Evolutionary conservation across 2,329 filamentous ascomycete genomes (phyloP), one percentile per base, ranked within the genome.

Genomic region (Hirsutella thompsonii): DNA sequence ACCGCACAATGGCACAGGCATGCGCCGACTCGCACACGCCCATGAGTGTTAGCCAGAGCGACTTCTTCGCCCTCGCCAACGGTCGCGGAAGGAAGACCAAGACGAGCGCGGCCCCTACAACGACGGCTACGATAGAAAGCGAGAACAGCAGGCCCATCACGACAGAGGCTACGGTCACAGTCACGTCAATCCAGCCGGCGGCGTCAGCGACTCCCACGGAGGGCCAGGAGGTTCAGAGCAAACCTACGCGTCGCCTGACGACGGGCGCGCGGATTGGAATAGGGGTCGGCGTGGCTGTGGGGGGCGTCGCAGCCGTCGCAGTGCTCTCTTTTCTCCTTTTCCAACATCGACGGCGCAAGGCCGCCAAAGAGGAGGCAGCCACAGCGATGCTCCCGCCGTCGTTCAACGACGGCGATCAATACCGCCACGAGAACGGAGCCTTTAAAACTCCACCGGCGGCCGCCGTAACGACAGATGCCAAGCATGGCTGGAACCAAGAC

Each of bases 21-120:
- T 76, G 72, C 49, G 47, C 52, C 2, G 52, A 59, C 20, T 70
- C 67, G 0, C 52, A 58, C 3, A 70, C 68, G 8, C 64, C 64
- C 1, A 51, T 75, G 18, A 52, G 49, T 20, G 50, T 76, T 0
- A 55, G 55, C 14, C 55, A 67, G 48, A 47, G 55, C 20, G 57
- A 64, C 18, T 74, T 69, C 45, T 41, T 69, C 37, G 44, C 46
- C 3, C 49, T 55, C 1, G 53, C 41, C 20, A 44, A 19, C 16
- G 41, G 29, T 3, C n/a, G 18, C 10, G 23, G 20, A 1, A 8
- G 16, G 9, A n/a, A 19, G 1, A 20, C 19, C 14, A 32, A 5
- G 34, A 40, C 21, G 20, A 20, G 19, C 8, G 34, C 3, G 18
- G 11, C 19, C 8, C 32, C 37, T 10, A 28, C 42, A 16, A 4